Conservation (phyloP, 139 green algal species). For the Auxenochlorella pyrenoidosa region DNA sequence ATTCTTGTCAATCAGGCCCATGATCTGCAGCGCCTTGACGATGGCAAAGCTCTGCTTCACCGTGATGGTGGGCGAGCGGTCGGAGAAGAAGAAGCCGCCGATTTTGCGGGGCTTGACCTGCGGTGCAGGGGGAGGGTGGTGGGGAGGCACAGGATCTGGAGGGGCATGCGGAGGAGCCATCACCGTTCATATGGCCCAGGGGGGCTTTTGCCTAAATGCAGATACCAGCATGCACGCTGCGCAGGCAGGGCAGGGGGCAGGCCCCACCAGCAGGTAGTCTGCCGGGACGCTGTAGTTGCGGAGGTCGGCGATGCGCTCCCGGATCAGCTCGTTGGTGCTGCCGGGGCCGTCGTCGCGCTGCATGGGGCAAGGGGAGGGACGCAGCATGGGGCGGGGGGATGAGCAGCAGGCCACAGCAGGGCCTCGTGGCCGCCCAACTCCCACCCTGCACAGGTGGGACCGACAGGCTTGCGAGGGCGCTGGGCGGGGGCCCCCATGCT, state of each 20-base stretch:
- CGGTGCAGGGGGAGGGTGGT: not conserved
- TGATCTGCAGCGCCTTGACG: not conserved
- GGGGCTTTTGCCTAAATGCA: too few relatives aligned
- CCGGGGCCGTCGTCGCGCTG: constrained; percentile 1
- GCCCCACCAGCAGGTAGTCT: constrained; percentile 22
- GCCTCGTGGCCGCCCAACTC: too few relatives aligned
- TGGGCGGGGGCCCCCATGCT: too few relatives aligned
- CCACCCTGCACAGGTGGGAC: too few relatives aligned
- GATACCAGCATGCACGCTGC: too few relatives aligned
- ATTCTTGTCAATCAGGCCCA: constrained; percentile 1
- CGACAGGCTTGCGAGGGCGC: too few relatives aligned
- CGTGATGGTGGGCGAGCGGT: constrained; percentile 20
- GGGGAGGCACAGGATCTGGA: not conserved
- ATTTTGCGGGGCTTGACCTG: constrained; percentile 8
- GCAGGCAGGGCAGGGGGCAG: too few relatives aligned
- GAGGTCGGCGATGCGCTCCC: not conserved
- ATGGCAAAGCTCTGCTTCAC: not conserved
- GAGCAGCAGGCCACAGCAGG: not conserved
- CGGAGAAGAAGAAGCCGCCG: not conserved
- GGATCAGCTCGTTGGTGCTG: not conserved
- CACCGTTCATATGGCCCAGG: too few relatives aligned
- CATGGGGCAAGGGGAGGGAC: not conserved
- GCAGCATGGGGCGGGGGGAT: not conserved
- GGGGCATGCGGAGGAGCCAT: too few relatives aligned
- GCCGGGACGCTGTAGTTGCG: not conserved